Evolutionary conservation across 225 moss, liverwort and hornwort genomes (phyloP).

Genomic region (Antitrichia curtipendula): DNA sequence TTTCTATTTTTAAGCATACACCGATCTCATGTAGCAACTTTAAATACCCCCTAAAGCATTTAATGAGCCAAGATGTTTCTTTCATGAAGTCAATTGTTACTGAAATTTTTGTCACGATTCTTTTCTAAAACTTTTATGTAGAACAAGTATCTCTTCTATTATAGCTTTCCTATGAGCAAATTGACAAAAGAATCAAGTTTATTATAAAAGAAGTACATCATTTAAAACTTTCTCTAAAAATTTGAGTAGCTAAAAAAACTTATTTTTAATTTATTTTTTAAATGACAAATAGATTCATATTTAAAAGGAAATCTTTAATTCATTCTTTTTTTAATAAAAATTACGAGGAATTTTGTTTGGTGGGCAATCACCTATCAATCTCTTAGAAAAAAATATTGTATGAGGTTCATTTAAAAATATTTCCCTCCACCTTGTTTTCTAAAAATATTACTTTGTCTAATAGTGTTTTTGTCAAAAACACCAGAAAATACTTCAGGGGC

Average conservation of each 20-base stretch:
- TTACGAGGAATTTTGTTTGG: not conserved
- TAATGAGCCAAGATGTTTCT: not conserved
- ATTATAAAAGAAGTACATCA: fast-evolving
- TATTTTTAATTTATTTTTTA: not conserved
- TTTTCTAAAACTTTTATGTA: not conserved
- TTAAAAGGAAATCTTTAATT: not conserved
- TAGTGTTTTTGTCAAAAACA: not conserved
- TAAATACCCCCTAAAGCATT: not conserved
- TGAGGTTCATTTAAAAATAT: not conserved
- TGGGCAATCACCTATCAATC: fast-evolving
- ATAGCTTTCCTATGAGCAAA: not conserved
- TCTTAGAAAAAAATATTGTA: not conserved
- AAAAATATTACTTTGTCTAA: not conserved
- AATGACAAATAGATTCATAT: not conserved
- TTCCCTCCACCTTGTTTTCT: not conserved
- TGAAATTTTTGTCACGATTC: not conserved
- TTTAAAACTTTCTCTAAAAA: not conserved
- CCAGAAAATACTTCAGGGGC: not conserved
- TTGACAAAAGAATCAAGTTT: not conserved
- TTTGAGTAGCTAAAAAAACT: not conserved
- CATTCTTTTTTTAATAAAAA: too few relatives aligned
- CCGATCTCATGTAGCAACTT: not conserved
- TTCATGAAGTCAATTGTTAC: not conserved
- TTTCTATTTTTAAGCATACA: not conserved
- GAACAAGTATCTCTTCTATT: not conserved